A percentile compares a stretch with the other conserved stretches of the same genome.
Evolutionary conservation across 768 basidiomycete species (phyloP).

Genomic region (Termitomyces sp.): DNA sequence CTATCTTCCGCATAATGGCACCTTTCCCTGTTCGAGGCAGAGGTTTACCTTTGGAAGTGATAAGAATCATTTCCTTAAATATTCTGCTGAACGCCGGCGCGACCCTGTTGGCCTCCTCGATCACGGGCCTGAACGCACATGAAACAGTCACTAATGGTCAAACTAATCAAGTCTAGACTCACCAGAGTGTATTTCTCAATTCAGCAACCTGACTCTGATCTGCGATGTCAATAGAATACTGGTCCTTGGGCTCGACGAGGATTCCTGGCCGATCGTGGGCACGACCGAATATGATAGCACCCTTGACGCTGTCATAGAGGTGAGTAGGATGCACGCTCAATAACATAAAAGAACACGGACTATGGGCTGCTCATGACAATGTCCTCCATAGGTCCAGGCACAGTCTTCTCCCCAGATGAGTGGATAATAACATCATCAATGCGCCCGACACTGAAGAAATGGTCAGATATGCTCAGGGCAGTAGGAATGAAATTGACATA

Average conservation of each 20-base stretch:
- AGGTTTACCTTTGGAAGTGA: constrained; percentile 33
- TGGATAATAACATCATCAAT: constrained; percentile 34
- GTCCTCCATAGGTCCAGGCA: constrained; percentile 28
- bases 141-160: background rate
- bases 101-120: constrained; percentile 36
- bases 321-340: background rate
- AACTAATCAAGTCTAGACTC: background rate
- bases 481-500: constrained; percentile 4
- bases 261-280: constrained; percentile 22
- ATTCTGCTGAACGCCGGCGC: constrained; percentile 36
- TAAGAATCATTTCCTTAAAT: constrained; percentile 48
- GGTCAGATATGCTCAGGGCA: background rate
- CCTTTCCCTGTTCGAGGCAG: constrained; percentile 42
- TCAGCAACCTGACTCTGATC: constrained; percentile 14
- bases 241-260: constrained; percentile 17
- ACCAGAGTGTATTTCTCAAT: constrained; percentile 31
- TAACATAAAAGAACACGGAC: constrained; percentile 5
- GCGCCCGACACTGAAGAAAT: constrained; percentile 30
- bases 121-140: constrained; percentile 20
- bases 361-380: constrained; percentile 14
- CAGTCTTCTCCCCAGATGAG: constrained; percentile 31
- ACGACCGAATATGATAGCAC: constrained; percentile 33
- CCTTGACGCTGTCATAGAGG: constrained; percentile 6
- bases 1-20: constrained; percentile 35
- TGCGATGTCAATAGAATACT: constrained; percentile 16